Evolutionary conservation across 2,329 filamentous ascomycete genomes (phyloP).

Genomic region (Bipolaris bicolor): DNA sequence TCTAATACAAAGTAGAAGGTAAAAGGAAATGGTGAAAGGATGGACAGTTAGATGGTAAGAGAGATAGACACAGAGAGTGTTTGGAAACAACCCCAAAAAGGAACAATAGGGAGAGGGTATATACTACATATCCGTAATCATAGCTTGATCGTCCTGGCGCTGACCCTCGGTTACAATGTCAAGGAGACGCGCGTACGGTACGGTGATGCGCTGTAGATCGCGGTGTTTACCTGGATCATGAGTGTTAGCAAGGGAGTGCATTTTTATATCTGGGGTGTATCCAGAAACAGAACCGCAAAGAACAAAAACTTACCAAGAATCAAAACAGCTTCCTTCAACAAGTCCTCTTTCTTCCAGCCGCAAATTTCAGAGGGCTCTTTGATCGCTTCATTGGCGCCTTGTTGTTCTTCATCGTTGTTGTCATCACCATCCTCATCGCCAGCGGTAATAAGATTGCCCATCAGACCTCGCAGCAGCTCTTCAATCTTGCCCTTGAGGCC

Average conservation of each 20-base stretch:
- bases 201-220: constrained; percentile 90
- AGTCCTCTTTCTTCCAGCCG: constrained; percentile 86
- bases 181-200: constrained; percentile 80
- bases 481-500: constrained; percentile 87
- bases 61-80: not conserved
- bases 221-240: constrained; percentile 81
- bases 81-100: not conserved
- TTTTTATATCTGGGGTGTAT: not conserved
- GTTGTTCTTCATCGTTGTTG: constrained; percentile 64
- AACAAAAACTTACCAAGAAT: constrained; percentile 72
- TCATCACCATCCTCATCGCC: constrained; percentile 64
- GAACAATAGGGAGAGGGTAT: not conserved
- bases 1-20: constrained; percentile 9
- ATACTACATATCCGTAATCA: constrained; percentile 45
- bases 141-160: constrained; percentile 39
- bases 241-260: not conserved
- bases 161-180: constrained; percentile 41
- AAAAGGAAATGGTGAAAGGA: not conserved
- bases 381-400: constrained; percentile 57
- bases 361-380: constrained; percentile 74
- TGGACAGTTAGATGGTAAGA: not conserved
- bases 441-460: constrained; percentile 70
- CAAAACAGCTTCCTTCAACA: constrained; percentile 89
- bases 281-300: not conserved
- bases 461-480: constrained; percentile 81